Conservation (phyloP, 345 rosid species). For the Pistacia integerrima region DNA sequence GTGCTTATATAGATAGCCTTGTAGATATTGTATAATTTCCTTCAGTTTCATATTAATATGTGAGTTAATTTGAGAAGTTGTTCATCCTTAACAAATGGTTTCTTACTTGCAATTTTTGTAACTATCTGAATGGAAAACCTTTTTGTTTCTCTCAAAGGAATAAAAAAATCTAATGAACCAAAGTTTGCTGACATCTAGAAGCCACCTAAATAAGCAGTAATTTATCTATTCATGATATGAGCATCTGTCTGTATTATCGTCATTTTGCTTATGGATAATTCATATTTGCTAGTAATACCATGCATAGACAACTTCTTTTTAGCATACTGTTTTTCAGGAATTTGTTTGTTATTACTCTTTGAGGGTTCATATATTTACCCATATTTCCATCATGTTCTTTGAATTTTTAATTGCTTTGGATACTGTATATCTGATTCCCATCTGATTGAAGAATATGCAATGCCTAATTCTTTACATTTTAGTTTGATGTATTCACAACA, state of each 20-base stretch:
- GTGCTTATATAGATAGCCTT: neutral
- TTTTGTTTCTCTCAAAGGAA: neutral
- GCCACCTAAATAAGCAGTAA: neutral
- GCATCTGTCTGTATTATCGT: neutral
- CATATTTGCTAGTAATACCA: neutral
- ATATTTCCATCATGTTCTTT: neutral
- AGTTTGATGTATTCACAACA: neutral
- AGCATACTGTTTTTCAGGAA: neutral
- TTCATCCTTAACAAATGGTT: too few species aligned
- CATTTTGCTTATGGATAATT: slow-evolving; percentile 4
- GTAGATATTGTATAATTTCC: neutral
- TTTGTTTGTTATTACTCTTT: neutral
- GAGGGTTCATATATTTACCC: neutral
- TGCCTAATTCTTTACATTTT: neutral
- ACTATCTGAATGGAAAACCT: too few species aligned
- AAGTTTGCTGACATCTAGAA: neutral
- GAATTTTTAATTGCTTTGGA: neutral
- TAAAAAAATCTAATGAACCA: neutral
- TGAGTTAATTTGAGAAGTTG: neutral
- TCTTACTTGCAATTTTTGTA: too few species aligned
- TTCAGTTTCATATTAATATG: neutral
- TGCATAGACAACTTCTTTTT: neutral
- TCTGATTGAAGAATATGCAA: neutral
- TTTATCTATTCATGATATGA: neutral
- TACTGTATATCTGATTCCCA: neutral